phyloP scores from a whole-genome alignment of 768 basidiomycete genomes.

The Trametes cingulata region DNA sequence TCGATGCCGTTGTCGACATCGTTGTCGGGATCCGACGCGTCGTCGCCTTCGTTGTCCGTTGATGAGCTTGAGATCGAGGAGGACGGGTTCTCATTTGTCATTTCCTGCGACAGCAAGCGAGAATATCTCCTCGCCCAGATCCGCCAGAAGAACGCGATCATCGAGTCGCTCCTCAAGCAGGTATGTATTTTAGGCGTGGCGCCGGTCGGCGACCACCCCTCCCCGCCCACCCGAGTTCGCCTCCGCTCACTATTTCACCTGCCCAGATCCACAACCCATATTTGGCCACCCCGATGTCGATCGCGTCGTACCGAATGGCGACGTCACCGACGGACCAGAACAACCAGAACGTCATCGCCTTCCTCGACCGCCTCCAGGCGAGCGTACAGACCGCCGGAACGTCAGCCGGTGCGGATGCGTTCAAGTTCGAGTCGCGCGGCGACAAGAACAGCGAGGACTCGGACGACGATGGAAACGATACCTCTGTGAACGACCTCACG shows the following conservation, averaged over 20 bases:
- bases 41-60: background rate
- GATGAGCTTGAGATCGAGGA: slow-evolving; percentile 21
- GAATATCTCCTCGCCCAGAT: slow-evolving; percentile 86
- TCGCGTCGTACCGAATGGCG: slow-evolving; percentile 76
- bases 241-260: background rate
- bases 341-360: slow-evolving; percentile 68
- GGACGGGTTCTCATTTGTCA: slow-evolving; percentile 24
- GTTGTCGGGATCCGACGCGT: background rate
- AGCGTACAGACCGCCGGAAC: slow-evolving; percentile 54
- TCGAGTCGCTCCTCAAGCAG: slow-evolving; percentile 83
- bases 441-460: slow-evolving; percentile 33
- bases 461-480: slow-evolving; percentile 25
- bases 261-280: slow-evolving; percentile 77
- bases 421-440: slow-evolving; percentile 43
- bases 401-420: slow-evolving; percentile 45
- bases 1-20: slow-evolving; percentile 5
- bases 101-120: slow-evolving; percentile 62
- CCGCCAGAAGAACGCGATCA: slow-evolving; percentile 84
- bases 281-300: slow-evolving; percentile 73
- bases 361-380: slow-evolving; percentile 67
- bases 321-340: slow-evolving; percentile 73
- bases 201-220: background rate
- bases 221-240: background rate
- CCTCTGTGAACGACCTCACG: slow-evolving; percentile 19
- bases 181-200: slow-evolving; percentile 36